Base-by-base conservation (phyloP, 2,329 filamentous ascomycete species). In the Fusarium circinatum region DNA sequence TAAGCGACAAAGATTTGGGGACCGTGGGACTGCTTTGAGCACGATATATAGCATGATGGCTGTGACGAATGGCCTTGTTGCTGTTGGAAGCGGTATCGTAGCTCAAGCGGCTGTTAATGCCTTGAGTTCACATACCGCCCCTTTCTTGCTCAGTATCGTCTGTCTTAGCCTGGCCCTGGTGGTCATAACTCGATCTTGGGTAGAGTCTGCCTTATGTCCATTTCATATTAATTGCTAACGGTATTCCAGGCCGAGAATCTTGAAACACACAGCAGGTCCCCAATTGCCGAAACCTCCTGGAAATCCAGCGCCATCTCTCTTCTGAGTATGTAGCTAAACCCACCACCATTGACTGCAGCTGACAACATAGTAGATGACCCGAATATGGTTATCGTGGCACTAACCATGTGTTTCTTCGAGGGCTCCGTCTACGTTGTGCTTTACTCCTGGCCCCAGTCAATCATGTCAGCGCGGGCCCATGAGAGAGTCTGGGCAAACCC, bases 321-420 rank as follows among this genome's bases (percentile, higher is more conserved):
- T 30, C 12, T 30, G 10, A 36, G 59, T 62, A 38, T 9, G 59
- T 17, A 52, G 5, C 3, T 15, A 2, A 1, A 20, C 2, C 13
- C 0, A 2, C 7, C 13, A 2, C 17, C 1, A 4, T 20, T 2
- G 4, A 17, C 15, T 10, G 0, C 4, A 24, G 15, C 59, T 62
- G 10, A 62, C 24, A 22, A 22, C 3, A 38, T 42, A 6, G 6
- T 8, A 62, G 39, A 20, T 3, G 59, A 62, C 18, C 30, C 49
- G 0, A 36, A 9, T 2, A 1, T 45, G 13, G 1, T 18, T 9
- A 26, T 28, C 6, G 3, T 62, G 0, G 1, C 30, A 24, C 13
- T 62, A 1, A 5, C 30, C 5, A 13, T 44, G 17, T 45, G 49
- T 8, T 57, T 57, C 24, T 62, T 62, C 13, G 59, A 62, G 22